These are phyloP conservation scores for Pythium pyrilobum DNA, from an alignment of 352 stramenopile species.

Conservation along the genomic window DNA sequence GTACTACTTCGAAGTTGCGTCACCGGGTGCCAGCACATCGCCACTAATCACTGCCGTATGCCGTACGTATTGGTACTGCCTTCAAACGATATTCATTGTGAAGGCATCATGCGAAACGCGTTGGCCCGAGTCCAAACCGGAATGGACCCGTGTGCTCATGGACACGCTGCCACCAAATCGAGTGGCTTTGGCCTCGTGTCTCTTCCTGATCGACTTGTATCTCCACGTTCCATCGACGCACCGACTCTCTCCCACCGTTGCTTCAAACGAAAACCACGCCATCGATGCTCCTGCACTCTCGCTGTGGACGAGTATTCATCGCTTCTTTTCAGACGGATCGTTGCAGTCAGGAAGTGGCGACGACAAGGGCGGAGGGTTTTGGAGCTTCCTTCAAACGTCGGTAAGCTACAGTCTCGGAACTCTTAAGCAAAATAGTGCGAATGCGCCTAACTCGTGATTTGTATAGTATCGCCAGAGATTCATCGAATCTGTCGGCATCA, in stretches of 20 bases:
- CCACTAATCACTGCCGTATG: constrained; percentile 52
- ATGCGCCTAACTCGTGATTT: neutral
- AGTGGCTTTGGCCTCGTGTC: constrained; percentile 39
- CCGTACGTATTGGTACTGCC: constrained; percentile 53
- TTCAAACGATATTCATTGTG: constrained; percentile 36
- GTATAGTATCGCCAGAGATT: constrained; percentile 18
- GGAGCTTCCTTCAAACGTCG: constrained; percentile 49
- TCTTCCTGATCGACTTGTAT: constrained; percentile 75
- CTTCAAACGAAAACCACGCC: neutral
- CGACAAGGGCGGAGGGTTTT: constrained; percentile 30
- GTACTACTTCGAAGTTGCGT: constrained; percentile 66
- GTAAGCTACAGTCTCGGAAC: no score
- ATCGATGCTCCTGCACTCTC: constrained; percentile 37
- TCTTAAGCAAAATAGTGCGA: no score
- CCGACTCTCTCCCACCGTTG: constrained; percentile 20
- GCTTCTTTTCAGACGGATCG: constrained; percentile 25
- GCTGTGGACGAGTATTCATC: constrained; percentile 49
- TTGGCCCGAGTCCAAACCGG: neutral
- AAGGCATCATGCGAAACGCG: constrained; percentile 10
- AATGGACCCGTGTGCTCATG: constrained; percentile 10
- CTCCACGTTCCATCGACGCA: constrained; percentile 68
- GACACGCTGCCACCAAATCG: constrained; percentile 30
- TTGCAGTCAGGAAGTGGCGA: constrained; percentile 11
- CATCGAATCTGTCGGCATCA: constrained; percentile 6
- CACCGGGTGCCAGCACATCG: constrained; percentile 36